Conservation (phyloP, 768 basidiomycete species). For the Termitomyces sp. region DNA sequence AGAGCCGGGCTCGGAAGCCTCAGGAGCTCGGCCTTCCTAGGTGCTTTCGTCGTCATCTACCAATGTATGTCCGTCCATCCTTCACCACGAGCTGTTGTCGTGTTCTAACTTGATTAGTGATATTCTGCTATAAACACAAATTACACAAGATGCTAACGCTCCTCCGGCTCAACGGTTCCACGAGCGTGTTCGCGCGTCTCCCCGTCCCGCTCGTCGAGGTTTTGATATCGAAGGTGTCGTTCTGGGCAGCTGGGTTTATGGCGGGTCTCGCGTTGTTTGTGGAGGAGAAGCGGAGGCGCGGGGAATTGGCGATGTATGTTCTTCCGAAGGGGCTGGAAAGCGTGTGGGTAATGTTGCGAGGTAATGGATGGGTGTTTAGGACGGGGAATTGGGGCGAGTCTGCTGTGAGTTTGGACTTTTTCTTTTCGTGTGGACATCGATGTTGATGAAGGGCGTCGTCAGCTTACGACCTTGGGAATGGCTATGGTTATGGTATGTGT, state of each 20-base stretch:
- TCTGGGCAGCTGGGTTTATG: slow-evolving; percentile 69
- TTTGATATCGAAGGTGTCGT: slow-evolving; percentile 64
- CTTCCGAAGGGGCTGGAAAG: slow-evolving; percentile 89
- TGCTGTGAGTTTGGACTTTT: slow-evolving; percentile 36
- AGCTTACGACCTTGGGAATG: slow-evolving; percentile 75
- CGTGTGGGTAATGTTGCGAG: slow-evolving; percentile 76
- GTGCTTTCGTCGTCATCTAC: slow-evolving; percentile 74
- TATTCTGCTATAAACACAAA: slow-evolving; percentile 64
- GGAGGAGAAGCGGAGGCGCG: slow-evolving; percentile 84
- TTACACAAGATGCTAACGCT: slow-evolving; percentile 44
- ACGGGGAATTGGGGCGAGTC: slow-evolving; percentile 68
- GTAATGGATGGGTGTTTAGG: slow-evolving; percentile 68
- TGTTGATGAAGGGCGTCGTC: slow-evolving; percentile 7
- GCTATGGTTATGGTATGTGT: slow-evolving; percentile 81
- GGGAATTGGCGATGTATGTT: slow-evolving; percentile 89
- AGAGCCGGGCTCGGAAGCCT: slow-evolving; percentile 67
- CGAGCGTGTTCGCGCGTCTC: slow-evolving; percentile 31
- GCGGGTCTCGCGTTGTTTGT: slow-evolving; percentile 78
- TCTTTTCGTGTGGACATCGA: neutral
- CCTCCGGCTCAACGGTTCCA: slow-evolving; percentile 14
- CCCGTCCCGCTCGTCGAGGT: slow-evolving; percentile 46
- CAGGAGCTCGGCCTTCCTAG: slow-evolving; percentile 85
- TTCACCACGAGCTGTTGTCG: neutral
- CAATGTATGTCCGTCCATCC: slow-evolving; percentile 51
- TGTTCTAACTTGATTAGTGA: slow-evolving; percentile 29